A percentile compares a stretch with the other conserved stretches of the same genome.
phyloP scores from a whole-genome alignment of 2,329 filamentous ascomycete species.

The Colletotrichum simmondsii region DNA sequence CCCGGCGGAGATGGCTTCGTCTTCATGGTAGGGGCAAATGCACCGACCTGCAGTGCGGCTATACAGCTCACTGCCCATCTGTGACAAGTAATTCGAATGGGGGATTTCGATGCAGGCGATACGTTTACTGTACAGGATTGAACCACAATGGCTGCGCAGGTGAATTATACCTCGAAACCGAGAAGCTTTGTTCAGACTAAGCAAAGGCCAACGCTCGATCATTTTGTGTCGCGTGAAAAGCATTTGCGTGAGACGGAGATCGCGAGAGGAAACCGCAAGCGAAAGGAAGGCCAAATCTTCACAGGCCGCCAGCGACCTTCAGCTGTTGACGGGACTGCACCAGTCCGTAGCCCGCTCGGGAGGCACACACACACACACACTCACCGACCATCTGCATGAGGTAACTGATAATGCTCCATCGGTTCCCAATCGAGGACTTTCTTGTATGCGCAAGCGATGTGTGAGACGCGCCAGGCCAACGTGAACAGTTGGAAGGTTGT shows the following conservation, averaged over 20 bases:
- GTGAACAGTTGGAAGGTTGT: slow-evolving; percentile 5
- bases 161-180: neutral
- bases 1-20: neutral
- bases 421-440: neutral
- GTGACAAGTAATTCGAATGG: neutral
- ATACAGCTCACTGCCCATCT: neutral
- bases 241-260: neutral
- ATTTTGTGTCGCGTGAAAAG: neutral
- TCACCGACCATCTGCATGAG: slow-evolving; percentile 1
- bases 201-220: neutral
- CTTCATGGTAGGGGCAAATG: neutral
- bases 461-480: neutral
- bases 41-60: neutral
- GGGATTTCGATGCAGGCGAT: neutral
- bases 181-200: neutral
- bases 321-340: neutral
- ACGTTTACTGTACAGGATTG: neutral
- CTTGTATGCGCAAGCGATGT: neutral
- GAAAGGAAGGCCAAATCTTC: neutral
- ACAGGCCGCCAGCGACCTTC: neutral
- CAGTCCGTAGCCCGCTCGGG: slow-evolving; percentile 7
- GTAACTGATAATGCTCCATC: neutral
- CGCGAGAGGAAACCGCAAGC: neutral
- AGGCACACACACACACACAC: neutral
- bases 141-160: neutral